Evolutionary conservation across 2,329 filamentous ascomycete species (phyloP), one percentile per base, ranked within the genome.

Genomic region (Penicillium sp.): DNA sequence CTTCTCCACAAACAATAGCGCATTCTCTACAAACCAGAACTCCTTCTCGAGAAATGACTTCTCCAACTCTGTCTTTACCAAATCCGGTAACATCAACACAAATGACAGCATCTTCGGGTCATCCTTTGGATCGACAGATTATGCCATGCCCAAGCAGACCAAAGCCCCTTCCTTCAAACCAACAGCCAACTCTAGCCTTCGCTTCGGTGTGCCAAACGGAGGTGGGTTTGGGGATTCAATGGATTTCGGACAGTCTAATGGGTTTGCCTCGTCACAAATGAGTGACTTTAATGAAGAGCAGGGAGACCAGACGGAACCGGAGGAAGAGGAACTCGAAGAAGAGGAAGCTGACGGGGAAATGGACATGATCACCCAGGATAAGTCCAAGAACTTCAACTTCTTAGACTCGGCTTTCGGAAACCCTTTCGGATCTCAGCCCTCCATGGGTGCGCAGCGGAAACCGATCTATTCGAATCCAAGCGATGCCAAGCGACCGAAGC

Each of bases 391-490:
- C 23, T 65, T 69, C 16, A 70, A 67, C 49, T 72, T 74, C 52
- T 52, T 74, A 38, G 70, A 73, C 46, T 72, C 72, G 7, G 62
- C 64, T 6, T 69, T 71, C 23, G 65, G 64, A 19, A 70, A 70
- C 41, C 60, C 68, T 10, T 41, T 44, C 47, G 43, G 25, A 5
- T 34, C 56, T 1, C 39, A 58, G 29, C 53, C 53, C n/a, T 55
- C 53, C 8, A 50, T 55, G 31, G 53, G 53, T 29, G 49, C 54
- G 16, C 70, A 68, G 53, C 72, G 70, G 53, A 73, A 76, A 51
- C 61, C 70, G 25, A 76, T 76, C 43, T 76, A 77, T 58, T 73
- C 77, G 21, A 79, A 78, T 48, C 75, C 76, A 4, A 66, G 56
- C 50, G 75, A 74, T 56, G 72, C 74, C 4, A 77, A 77, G 56